Conservation (phyloP, 1,139 yeast species). For the Candida glucosophila region DNA sequence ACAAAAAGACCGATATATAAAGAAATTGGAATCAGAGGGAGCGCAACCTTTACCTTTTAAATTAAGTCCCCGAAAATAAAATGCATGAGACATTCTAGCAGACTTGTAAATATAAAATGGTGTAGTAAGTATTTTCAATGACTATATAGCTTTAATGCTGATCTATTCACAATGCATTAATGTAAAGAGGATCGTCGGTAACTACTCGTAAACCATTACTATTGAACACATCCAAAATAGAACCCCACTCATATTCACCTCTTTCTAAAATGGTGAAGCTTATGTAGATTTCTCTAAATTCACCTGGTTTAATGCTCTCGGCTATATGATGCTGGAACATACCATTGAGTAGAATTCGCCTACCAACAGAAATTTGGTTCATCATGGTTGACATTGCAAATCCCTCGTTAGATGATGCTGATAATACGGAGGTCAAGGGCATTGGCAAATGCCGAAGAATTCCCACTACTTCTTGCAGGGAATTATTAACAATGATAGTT, state of each 20-base stretch:
- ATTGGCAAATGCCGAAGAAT: constrained; percentile 60
- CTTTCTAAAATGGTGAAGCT: constrained; percentile 57
- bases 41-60: constrained; percentile 42
- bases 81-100: too few species aligned
- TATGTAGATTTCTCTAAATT: constrained; percentile 27
- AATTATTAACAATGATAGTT: constrained; percentile 38
- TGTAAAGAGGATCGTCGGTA: constrained; percentile 26
- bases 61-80: constrained; percentile 22
- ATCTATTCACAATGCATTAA: constrained; percentile 16
- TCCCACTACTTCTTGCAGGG: constrained; percentile 38
- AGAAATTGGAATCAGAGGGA: constrained; percentile 37
- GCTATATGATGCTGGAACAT: constrained; percentile 34
- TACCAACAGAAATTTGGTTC: constrained; percentile 31
- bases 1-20: constrained; percentile 32
- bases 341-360: constrained; percentile 54
- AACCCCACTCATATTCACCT: constrained; percentile 79
- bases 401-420: constrained; percentile 5
- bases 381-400: constrained; percentile 4
- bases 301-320: constrained; percentile 33
- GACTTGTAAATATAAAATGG: too few species aligned
- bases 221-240: constrained; percentile 56
- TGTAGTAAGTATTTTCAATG: too few species aligned
- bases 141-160: too few species aligned
- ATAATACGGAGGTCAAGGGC: constrained; percentile 16
- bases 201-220: constrained; percentile 13